These are phyloP conservation scores for Puccinia coronata DNA, from an alignment of 1,284 basidiomycete species.

Conservation along the genomic window DNA sequence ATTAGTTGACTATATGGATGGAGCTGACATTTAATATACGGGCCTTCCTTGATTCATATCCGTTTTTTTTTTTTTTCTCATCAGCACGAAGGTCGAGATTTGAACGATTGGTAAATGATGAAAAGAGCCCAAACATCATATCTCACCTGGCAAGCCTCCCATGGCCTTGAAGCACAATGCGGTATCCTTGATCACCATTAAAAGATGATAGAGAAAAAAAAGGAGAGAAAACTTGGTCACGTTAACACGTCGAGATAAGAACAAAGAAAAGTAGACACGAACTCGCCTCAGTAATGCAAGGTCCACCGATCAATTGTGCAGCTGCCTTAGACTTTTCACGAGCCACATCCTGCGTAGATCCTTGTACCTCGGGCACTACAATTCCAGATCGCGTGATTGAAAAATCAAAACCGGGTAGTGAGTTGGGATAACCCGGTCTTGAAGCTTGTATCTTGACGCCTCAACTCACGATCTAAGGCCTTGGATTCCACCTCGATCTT, in stretches of 20 bases:
- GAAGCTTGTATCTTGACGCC: too few relatives aligned
- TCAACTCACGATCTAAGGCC: conserved; percentile 24
- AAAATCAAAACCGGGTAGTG: too few relatives aligned
- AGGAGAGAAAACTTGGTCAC: background rate
- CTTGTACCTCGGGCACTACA: conserved; percentile 88
- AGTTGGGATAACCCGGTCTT: too few relatives aligned
- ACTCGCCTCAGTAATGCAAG: conserved; percentile 80
- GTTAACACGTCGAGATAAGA: background rate
- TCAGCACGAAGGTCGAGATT: too few relatives aligned
- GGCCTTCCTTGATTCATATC: conserved; percentile 63
- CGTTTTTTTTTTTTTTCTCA: too few relatives aligned
- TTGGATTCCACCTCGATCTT: conserved; percentile 29
- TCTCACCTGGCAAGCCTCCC: conserved; percentile 70
- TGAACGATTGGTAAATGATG: background rate
- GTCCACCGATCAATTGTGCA: conserved; percentile 73
- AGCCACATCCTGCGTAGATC: conserved; percentile 86
- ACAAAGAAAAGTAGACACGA: background rate
- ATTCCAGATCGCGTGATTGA: background rate
- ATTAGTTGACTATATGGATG: background rate
- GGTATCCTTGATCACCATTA: conserved; percentile 67
- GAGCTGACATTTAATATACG: conserved; percentile 81
- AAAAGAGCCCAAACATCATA: background rate
- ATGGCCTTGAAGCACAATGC: conserved; percentile 88
- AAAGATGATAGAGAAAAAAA: background rate
- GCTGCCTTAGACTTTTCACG: conserved; percentile 81